Base-by-base conservation (phyloP, 2,329 filamentous ascomycete species). In the Aspergillus felis region DNA sequence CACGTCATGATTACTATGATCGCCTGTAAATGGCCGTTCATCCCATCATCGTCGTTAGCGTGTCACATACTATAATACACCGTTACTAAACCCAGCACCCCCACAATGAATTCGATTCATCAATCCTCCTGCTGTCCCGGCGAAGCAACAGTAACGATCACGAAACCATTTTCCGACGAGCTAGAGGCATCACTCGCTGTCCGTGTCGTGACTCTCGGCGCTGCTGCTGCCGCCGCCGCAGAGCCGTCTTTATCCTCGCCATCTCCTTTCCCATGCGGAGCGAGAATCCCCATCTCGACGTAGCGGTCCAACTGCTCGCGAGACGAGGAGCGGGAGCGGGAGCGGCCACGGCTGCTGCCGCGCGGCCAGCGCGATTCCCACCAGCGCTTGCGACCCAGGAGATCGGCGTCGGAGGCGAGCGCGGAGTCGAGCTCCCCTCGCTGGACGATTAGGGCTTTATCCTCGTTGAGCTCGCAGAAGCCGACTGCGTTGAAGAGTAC, bases 381-480 rank as follows among this genome's bases (percentile, higher is more conserved):
- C 57, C 59, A 63, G 24, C 38, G 54, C 41, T 52, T 50, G n/a
- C 53, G 47, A 2, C 42, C 57, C 12, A 56, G 41, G 41, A 44
- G 50, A 6, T 53, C 59, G 22, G 51, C 48, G 8, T 55, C 50
- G 22, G 27, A 29, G 2, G 61, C 61, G 10, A 57, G 38, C 4
- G 53, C 61, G 1, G 46, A 17, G 22, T 61, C 32, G 22, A 61
- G 51, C 3, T 59, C 59, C 27, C 35, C 80, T 51, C 88, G 81
- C 71, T 89, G 86, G 29, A 81, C 77, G 35, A 88, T 82, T n/a
- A 91, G 79, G 53, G 86, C 79, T 56, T 79, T 80, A 67, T 92
- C 89, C 71, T 92, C 88, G 63, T 92, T 92, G 22, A 84, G 81
- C 29, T 84, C 82, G n/a, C 81, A 61, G 64, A 83, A 85, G 12